Percentiles rank a stretch among this genome's conserved stretches.
Evolutionary conservation across 2,329 filamentous ascomycete genomes (phyloP).

Genomic region (Gremmenia infestans): DNA sequence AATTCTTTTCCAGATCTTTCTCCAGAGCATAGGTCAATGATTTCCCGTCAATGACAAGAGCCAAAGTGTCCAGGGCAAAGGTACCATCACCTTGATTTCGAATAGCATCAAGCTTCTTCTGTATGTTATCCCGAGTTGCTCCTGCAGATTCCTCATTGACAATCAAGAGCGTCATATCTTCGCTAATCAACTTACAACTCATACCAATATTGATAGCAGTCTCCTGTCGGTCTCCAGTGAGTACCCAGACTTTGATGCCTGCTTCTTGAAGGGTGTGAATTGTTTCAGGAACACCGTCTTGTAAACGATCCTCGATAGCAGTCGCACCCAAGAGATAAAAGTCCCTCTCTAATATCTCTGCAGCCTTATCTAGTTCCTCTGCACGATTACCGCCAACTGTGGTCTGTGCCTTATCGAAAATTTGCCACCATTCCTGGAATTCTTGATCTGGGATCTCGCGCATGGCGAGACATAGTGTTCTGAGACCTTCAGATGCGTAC

Average conservation of each 20-base stretch:
- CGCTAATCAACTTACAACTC: constrained; percentile 97
- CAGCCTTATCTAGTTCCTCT: constrained; percentile 94
- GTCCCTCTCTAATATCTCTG: constrained; percentile 90
- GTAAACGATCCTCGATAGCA: constrained; percentile 92
- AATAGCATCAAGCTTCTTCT: constrained; percentile 91
- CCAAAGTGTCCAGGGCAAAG: constrained; percentile 79
- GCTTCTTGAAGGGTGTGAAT: constrained; percentile 96
- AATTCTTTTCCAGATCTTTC: constrained; percentile 86
- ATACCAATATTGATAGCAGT: constrained; percentile 99
- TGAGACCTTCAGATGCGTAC: constrained; percentile 91
- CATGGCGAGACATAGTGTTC: constrained; percentile 92
- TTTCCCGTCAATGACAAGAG: constrained; percentile 92
- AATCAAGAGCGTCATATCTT: constrained; percentile 97
- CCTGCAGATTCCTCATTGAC: constrained; percentile 82
- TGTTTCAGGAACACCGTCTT: constrained; percentile 96
- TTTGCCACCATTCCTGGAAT: constrained; percentile 77
- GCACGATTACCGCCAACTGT: constrained; percentile 89
- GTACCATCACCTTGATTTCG: constrained; percentile 72
- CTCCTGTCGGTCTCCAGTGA: constrained; percentile 96
- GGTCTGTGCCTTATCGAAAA: constrained; percentile 83
- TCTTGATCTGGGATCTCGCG: constrained; percentile 88
- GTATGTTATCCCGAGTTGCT: constrained; percentile 79
- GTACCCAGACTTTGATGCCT: constrained; percentile 97
- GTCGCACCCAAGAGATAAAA: constrained; percentile 90
- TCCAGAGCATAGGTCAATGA: constrained; percentile 91